Conservation (phyloP, 176 grass and related monocot species). For the Hsuehochloa calcarea region DNA sequence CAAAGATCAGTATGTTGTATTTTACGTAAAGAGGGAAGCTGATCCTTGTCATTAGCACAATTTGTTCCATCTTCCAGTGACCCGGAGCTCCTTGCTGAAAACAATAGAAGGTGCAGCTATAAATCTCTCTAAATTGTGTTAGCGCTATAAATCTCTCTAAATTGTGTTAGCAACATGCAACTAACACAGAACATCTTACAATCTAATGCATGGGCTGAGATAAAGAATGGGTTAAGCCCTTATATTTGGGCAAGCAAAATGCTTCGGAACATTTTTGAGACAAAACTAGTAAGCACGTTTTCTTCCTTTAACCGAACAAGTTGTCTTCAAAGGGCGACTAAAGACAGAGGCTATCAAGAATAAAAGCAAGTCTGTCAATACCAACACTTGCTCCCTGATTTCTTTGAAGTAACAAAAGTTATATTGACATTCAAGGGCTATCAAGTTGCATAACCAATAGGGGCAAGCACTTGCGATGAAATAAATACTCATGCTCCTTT, state of each 20-base stretch:
- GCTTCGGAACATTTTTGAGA: background rate
- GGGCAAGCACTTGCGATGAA: background rate
- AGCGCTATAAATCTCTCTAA: background rate
- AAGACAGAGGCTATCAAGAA: constrained; percentile 3
- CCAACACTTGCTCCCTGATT: background rate
- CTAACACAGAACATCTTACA: constrained; percentile 9
- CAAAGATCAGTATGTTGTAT: background rate
- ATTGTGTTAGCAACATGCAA: constrained; percentile 4
- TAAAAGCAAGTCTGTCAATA: background rate
- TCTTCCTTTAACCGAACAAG: constrained; percentile 2
- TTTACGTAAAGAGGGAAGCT: constrained; percentile 43
- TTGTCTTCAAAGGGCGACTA: background rate
- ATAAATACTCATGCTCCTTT: background rate
- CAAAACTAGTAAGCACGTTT: background rate
- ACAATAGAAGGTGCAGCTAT: background rate
- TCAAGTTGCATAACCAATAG: background rate
- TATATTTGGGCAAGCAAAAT: constrained; percentile 6
- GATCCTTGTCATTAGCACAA: constrained; percentile 37
- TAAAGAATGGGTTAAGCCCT: background rate
- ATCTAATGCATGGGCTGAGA: constrained; percentile 11
- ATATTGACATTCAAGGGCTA: background rate
- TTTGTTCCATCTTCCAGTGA: constrained; percentile 36
- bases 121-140: background rate
- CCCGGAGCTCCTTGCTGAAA: constrained; percentile 23
- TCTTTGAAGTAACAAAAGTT: constrained; percentile 11